Base-by-base conservation (phyloP, 2,329 filamentous ascomycete genomes). In the Microdochium paspali region DNA sequence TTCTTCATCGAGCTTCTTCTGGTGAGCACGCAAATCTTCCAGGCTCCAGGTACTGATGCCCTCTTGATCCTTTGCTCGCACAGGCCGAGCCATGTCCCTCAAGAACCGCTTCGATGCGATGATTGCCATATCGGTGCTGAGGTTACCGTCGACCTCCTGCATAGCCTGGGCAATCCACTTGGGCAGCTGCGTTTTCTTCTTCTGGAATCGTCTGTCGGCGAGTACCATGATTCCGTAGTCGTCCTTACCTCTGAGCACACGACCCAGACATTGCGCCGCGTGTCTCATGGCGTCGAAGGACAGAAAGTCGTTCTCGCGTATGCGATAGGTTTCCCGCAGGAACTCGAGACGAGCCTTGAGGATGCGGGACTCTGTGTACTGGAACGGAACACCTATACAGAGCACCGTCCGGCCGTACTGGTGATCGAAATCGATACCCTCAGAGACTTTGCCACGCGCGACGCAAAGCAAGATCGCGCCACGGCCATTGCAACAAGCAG, bases 151-250 rank as follows among this genome's bases (percentile, higher is more conserved):
- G 21, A 84, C 84, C 45, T 95, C 90, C 26, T 87, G 73, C 50
- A 98, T 76, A 3, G 86, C 90, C 61, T 94, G 86, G 53, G 84
- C 87, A 60, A 98, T 98, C 93, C 93, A 98, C 63, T 95, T 95
- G 10, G 93, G 93, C 24, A 98, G 73, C 67, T 98, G 94, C 3
- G 67, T 75, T 31, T 90, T 77, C 69, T 97, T 97, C 70, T 93
- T 94, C 62, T 89, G 84, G 66, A 96, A 98, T 18, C 93, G 82
- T 39, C 88, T 84, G 64, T 98, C 93, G 2, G 94, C 93, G 24
- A 98, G 75, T 4, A 98, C 91, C 93, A 98, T 98, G 72, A 98
- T 88, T n/a, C 93, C 93, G 65, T 98, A 98, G 66, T 98, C 93
- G 61, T 98, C 94, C 65, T 98, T 98, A 23, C 93, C 93, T 58